These are phyloP conservation scores for Trichoderma brevicompactum DNA, from an alignment of 2,329 filamentous ascomycete species.

Conservation along the genomic window DNA sequence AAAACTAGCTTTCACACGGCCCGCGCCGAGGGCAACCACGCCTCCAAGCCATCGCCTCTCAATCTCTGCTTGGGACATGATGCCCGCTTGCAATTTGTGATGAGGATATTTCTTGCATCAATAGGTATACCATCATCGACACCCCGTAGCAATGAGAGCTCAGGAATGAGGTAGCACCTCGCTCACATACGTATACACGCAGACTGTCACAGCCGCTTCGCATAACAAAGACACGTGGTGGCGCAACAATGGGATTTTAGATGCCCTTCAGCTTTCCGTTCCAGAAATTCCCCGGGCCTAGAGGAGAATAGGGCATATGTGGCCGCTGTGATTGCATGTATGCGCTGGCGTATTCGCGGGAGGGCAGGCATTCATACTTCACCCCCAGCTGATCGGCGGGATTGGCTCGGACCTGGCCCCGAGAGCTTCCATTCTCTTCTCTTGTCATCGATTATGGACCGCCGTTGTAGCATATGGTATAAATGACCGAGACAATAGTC, in stretches of 20 bases:
- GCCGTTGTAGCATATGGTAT: conserved; percentile 8
- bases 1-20: conserved; percentile 7
- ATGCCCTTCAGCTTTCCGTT: neutral
- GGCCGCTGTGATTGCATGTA: conserved; percentile 19
- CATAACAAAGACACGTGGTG: conserved; percentile 19
- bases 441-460: conserved; percentile 14
- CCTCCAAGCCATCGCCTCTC: neutral
- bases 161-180: neutral
- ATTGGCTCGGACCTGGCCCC: conserved; percentile 1
- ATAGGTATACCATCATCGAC: neutral
- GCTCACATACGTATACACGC: neutral
- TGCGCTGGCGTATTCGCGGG: conserved; percentile 13
- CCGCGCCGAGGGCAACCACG: conserved; percentile 4
- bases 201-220: neutral
- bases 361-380: neutral
- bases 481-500: conserved; percentile 14
- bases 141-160: neutral
- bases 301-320: neutral
- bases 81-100: neutral
- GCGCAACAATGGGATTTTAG: conserved; percentile 19
- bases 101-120: neutral
- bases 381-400: neutral
- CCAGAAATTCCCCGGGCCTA: neutral
- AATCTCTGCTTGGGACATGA: neutral
- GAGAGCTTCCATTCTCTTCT: conserved; percentile 16